These are phyloP conservation scores for Anastatica hierochuntica DNA, from an alignment of 345 rosid genomes.

Conservation along the genomic window DNA sequence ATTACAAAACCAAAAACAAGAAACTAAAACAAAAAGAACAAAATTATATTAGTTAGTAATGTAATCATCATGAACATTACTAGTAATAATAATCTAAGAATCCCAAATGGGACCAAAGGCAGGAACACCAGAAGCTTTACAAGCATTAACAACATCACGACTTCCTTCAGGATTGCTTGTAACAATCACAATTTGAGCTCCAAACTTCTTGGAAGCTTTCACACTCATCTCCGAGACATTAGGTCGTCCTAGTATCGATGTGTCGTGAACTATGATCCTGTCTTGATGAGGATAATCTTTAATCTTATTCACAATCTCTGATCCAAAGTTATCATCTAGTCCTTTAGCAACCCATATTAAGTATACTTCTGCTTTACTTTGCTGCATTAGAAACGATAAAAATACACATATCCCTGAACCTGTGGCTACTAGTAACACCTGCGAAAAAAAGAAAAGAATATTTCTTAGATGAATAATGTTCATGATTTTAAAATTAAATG, in stretches of 20 bases:
- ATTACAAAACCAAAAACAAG: no score
- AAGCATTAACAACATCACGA: conserved; percentile 60
- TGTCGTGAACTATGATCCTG: conserved; percentile 63
- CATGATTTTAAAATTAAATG: neutral
- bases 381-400: conserved; percentile 66
- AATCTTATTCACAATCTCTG: conserved; percentile 49
- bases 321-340: conserved; percentile 55
- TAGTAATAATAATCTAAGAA: no score
- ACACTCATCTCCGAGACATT: conserved; percentile 62
- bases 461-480: neutral
- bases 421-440: conserved; percentile 60
- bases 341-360: conserved; percentile 79
- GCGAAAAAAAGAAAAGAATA: neutral
- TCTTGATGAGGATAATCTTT: conserved; percentile 39
- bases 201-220: conserved; percentile 52
- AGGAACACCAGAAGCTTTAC: conserved; percentile 49
- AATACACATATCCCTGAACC: conserved; percentile 85
- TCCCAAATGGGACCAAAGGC: conserved; percentile 97
- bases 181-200: conserved; percentile 69
- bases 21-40: no score
- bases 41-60: no score
- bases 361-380: conserved; percentile 43
- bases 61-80: no score
- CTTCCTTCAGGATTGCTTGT: conserved; percentile 90
- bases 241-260: conserved; percentile 53